Evolutionary conservation across 768 basidiomycete genomes (phyloP), one percentile per base, ranked within the genome.

Genomic region (Naganishia randhawae): DNA sequence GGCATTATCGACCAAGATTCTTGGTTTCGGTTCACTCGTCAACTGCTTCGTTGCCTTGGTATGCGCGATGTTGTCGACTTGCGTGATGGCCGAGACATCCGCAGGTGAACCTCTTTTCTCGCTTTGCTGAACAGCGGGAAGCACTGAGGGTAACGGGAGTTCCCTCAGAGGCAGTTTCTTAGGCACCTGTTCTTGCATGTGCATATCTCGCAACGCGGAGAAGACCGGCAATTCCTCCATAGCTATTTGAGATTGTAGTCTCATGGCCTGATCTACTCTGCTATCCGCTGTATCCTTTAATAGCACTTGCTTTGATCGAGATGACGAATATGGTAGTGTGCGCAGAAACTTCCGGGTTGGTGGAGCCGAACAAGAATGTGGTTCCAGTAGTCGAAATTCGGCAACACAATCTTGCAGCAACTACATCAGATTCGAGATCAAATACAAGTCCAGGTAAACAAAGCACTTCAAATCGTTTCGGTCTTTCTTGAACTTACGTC

Each of bases 401-500:
- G 45, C 63, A 2, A 17, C 48, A 33, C 69, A 65, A 42, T 45
- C 19, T 6, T 65, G 35, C 41, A 63, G 41, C 8, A 51, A 27
- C 68, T 64, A 35, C 5, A 57, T 35, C 50, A n/a, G 7, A 35
- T 66, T 22, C 0, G 17, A 13, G 42, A 27, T 22, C 17, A 51
- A 32, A 53, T 22, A 9, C 11, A 4, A 14, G 19, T 53, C 32
- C 10, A 3, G 9, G 27, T 42, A 13, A n/a, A 63, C 50, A n/a
- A 25, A n/a, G 45, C 6, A 57, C 19, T 31, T 19, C n/a, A n/a
- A 33, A 27, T n/a, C 50, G 25, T 31, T 7, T 16, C 27, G 27
- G 45, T 10, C 32, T n/a, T 22, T 17, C 25, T 48, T 4, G 11
- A 14, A 55, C 62, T 11, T 11, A 35, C 76, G 66, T 68, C 73